phyloP scores from a whole-genome alignment of 2,329 filamentous ascomycete genomes.

The Cladosporium halotolerans region DNA sequence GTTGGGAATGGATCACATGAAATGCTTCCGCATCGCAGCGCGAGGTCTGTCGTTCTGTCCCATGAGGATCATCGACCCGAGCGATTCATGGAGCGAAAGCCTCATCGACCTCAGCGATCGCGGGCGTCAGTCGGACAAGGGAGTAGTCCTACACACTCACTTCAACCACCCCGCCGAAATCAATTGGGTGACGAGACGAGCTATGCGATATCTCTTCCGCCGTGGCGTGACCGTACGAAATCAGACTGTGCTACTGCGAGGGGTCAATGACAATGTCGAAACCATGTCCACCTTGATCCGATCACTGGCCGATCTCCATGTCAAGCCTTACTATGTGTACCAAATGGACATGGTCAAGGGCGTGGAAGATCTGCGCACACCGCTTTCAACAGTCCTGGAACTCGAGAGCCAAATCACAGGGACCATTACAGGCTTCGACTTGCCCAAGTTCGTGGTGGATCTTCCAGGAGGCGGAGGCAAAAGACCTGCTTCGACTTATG shows the following conservation, averaged over 20 bases:
- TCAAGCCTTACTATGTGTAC: slow-evolving; percentile 61
- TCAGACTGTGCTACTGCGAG: slow-evolving; percentile 54
- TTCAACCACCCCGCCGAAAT: slow-evolving; percentile 60
- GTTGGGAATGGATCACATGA: slow-evolving; percentile 52
- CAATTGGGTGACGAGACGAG: slow-evolving; percentile 52
- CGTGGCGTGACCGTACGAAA: slow-evolving; percentile 53
- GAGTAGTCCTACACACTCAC: slow-evolving; percentile 58
- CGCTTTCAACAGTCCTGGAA: slow-evolving; percentile 52
- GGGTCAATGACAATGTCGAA: slow-evolving; percentile 51
- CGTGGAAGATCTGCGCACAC: slow-evolving; percentile 58
- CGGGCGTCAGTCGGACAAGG: slow-evolving; percentile 45
- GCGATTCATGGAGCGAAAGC: slow-evolving; percentile 49
- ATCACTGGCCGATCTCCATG: slow-evolving; percentile 49
- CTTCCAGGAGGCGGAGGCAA: slow-evolving; percentile 60
- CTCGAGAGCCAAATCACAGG: slow-evolving; percentile 54
- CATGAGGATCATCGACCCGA: slow-evolving; percentile 46
- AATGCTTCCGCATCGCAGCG: slow-evolving; percentile 55
- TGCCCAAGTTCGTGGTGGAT: slow-evolving; percentile 58
- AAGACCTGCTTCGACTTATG: slow-evolving; percentile 49
- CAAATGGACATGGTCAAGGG: slow-evolving; percentile 58
- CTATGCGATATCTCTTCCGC: slow-evolving; percentile 46
- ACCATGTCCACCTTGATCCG: slow-evolving; percentile 52
- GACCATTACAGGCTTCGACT: slow-evolving; percentile 57
- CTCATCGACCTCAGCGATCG: slow-evolving; percentile 47
- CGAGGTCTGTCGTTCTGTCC: slow-evolving; percentile 58